These are phyloP conservation scores for Sequoiadendron giganteum DNA, from an alignment of 75 land plant genomes.

Conservation along the genomic window DNA sequence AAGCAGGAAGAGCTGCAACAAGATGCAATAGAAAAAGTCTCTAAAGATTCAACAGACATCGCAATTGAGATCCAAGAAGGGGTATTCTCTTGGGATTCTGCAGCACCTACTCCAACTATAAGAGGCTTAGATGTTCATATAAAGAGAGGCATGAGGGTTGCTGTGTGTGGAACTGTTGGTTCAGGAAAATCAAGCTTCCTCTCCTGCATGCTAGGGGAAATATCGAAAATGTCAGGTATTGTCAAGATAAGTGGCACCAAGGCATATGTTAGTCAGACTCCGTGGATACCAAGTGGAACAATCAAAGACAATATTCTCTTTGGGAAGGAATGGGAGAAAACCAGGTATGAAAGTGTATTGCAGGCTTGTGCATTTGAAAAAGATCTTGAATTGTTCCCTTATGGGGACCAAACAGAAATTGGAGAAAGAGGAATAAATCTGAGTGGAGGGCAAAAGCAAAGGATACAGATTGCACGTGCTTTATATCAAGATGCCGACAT, in stretches of 20 bases:
- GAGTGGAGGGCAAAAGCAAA: too few relatives aligned
- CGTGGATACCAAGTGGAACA: conserved; percentile 77
- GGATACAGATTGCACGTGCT: too few relatives aligned
- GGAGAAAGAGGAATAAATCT: too few relatives aligned
- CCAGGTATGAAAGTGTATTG: conserved; percentile 45
- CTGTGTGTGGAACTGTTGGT: too few relatives aligned
- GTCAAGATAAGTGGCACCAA: conserved; percentile 67
- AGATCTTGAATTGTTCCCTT: conserved; percentile 53
- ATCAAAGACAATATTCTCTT: too few relatives aligned
- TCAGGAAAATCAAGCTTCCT: too few relatives aligned
- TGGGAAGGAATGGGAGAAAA: too few relatives aligned
- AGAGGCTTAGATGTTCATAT: conserved; percentile 47
- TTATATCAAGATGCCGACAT: too few relatives aligned
- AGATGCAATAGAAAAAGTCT: conserved; percentile 47
- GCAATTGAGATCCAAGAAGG: conserved; percentile 41
- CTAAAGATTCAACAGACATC: conserved; percentile 29
- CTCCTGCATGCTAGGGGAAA: conserved; percentile 22
- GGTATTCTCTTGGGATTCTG: conserved; percentile 45
- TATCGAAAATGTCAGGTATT: conserved; percentile 60
- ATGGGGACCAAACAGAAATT: too few relatives aligned
- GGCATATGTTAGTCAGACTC: conserved; percentile 87
- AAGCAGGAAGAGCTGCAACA: conserved; percentile 65
- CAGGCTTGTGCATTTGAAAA: conserved; percentile 71
- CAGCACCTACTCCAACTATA: conserved; percentile 43
- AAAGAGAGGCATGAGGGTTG: conserved; percentile 38